phyloP scores from a whole-genome alignment of 306 rosid genomes.

The Vigna trinervia region DNA sequence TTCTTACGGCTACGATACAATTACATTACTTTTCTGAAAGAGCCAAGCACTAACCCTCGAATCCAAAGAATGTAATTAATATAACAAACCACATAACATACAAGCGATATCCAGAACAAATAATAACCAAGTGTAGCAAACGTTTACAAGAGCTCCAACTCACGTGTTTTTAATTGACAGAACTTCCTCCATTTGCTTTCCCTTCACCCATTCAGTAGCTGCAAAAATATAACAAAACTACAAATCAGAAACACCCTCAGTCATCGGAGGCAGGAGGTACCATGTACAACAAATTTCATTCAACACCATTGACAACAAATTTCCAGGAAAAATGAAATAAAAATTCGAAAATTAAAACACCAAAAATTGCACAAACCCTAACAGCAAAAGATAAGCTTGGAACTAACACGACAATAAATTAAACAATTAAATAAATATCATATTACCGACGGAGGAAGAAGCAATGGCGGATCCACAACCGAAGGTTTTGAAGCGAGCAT shows the following conservation, averaged over 20 bases:
- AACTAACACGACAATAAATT: neutral
- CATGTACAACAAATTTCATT: neutral
- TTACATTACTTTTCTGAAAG: neutral
- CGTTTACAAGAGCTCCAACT: slow-evolving; percentile 39
- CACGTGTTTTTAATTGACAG: slow-evolving; percentile 84
- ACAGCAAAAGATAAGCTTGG: neutral
- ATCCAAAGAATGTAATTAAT: neutral
- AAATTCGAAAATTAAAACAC: slow-evolving; percentile 1
- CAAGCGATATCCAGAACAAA: slow-evolving; percentile 6
- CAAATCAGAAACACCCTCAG: slow-evolving; percentile 40
- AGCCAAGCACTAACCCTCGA: slow-evolving; percentile 7
- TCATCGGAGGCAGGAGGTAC: neutral
- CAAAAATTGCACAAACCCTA: slow-evolving; percentile 4
- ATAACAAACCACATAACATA: slow-evolving; percentile 10
- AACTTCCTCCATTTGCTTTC: slow-evolving; percentile 91
- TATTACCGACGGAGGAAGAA: slow-evolving; percentile 88
- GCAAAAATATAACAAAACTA: slow-evolving; percentile 40
- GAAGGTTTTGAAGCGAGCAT: slow-evolving; percentile 94
- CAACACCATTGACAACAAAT: neutral
- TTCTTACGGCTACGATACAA: neutral
- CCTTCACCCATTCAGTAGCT: slow-evolving; percentile 99
- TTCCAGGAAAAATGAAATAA: neutral
- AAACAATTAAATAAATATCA: neutral
- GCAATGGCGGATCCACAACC: slow-evolving; percentile 99
- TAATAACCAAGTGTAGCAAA: neutral